Base-by-base conservation (phyloP, 2,329 filamentous ascomycete genomes). In the Alternaria panax region DNA sequence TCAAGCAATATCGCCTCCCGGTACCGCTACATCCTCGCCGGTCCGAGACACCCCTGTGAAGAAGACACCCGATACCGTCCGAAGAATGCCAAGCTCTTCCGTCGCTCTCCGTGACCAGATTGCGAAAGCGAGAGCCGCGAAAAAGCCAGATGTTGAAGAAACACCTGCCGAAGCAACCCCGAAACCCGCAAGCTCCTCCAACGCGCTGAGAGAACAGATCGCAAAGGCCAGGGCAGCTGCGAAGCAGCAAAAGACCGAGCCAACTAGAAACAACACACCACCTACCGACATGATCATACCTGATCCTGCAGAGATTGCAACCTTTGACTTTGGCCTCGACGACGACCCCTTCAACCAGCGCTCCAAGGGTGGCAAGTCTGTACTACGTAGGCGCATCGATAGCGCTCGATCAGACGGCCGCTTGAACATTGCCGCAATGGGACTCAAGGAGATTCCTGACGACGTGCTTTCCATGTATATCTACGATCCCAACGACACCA, bases 381-480 rank as follows among this genome's bases (percentile, higher is more conserved):
- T 95, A 1, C 81, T 97, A 25, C 85, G 87, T 57, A 90, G 90
- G 62, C 88, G 92, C 0, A 86, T 96, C 22, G 86, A 87, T 56
- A 81, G 86, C 16, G 95, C 91, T 2, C 86, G 93, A 47, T 88
- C 86, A 0, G 91, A 91, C 34, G 95, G 95, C 2, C 87, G 90
- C 51, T 83, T 99, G 38, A 97, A 97, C 65, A 93, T 99, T 72
- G 90, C 93, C 1, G 93, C 91, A 0, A 86, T 98, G 83, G 87
- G 88, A 1, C 78, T 99, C 38, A 90, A 88, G 61, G 85, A 90
- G 57, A 90, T 99, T 4, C 95, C 95, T 0, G 79, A 86, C 1
- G 92, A 96, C 72, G 91, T 98, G 0, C 81, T 96, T 79, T 87
- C 88, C 54, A 98, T 98, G 93, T 98, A 97, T 75, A 91, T 93